Conservation (phyloP, 768 basidiomycete genomes). For the Galerina sulciceps region DNA sequence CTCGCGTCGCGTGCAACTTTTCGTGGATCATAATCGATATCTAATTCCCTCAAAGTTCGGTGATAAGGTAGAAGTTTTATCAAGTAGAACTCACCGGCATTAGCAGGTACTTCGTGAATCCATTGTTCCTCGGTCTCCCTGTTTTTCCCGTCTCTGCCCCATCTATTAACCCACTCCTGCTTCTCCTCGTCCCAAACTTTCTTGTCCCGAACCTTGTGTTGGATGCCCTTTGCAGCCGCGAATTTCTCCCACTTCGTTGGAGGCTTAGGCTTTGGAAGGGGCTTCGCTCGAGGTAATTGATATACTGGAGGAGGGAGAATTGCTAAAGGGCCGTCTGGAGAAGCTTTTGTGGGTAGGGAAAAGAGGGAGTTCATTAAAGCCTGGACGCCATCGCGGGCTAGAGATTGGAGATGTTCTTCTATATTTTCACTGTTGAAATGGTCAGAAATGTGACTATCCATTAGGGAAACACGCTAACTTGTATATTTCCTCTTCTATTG, state of each 20-base stretch:
- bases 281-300: constrained; percentile 86
- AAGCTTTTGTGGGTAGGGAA: constrained; percentile 74
- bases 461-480: constrained; percentile 48
- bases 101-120: constrained; percentile 87
- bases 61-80: neutral
- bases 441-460: neutral
- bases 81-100: constrained; percentile 66
- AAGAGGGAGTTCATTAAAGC: constrained; percentile 81
- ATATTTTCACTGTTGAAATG: constrained; percentile 61
- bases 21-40: constrained; percentile 79
- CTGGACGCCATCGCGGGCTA: constrained; percentile 85
- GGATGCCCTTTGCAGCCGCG: constrained; percentile 92
- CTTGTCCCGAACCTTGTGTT: constrained; percentile 75
- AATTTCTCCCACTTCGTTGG: constrained; percentile 97
- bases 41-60: constrained; percentile 38
- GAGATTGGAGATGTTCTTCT: constrained; percentile 78
- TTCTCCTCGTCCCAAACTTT: constrained; percentile 93
- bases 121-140: constrained; percentile 86
- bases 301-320: constrained; percentile 80
- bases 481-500: constrained; percentile 85
- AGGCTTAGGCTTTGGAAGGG: constrained; percentile 89
- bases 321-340: constrained; percentile 82
- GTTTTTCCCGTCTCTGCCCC: constrained; percentile 92
- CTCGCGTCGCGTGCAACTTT: constrained; percentile 78
- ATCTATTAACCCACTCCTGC: constrained; percentile 90